Evolutionary conservation across 441 rosid genomes (phyloP), one percentile per base, ranked within the genome.

Genomic region (Dalechampia spathulata): DNA sequence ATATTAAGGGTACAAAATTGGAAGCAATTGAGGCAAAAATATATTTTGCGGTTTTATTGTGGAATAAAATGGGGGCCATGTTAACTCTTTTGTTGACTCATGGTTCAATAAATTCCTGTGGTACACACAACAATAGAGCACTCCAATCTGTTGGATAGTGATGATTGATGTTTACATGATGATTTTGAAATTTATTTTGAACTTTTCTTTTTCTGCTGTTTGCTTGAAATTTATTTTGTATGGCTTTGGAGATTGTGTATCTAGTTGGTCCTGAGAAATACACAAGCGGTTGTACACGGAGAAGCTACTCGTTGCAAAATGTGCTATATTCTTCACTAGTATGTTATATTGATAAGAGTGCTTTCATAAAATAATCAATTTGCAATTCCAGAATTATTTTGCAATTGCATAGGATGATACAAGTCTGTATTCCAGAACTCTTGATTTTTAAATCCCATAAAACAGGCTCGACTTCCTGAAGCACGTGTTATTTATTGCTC

Each of bases 401-500:
- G 60, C 59, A 70, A 62, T 51, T 20, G 34, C 40, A 26, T 38
- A 20, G 51, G 47, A 55, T 55, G 57, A 62, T 39, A 50, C 70
- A 26, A 28, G 20, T 49, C 36, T 58, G 62, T 63, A 58, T 57
- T 58, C 23, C 49, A 48, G 71, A 55, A 68, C 66, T 55, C 52
- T 69, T 51, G 36, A 58, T 63, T 49, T 60, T 64, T 52, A 36
- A 69, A 65, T 71, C 37, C 64, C 62, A 56, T 70, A 59, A 60
- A 43, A 71, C 95, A 93, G 99, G 96, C 90, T 72, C 84, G 86
- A 61, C 89, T 93, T 64, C 96, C 95, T 59, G 96, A 90, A 62
- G 92, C 97, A 68, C 93, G 96, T 73, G 93, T 90, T 63, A 67
- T 93, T 69, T 89, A 93, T 79, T 93, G 99, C 84, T 93, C 99